Evolutionary conservation across 179 eudicot species (phyloP), one percentile per base, ranked within the genome.

Genomic region (Camellia oleifera): DNA sequence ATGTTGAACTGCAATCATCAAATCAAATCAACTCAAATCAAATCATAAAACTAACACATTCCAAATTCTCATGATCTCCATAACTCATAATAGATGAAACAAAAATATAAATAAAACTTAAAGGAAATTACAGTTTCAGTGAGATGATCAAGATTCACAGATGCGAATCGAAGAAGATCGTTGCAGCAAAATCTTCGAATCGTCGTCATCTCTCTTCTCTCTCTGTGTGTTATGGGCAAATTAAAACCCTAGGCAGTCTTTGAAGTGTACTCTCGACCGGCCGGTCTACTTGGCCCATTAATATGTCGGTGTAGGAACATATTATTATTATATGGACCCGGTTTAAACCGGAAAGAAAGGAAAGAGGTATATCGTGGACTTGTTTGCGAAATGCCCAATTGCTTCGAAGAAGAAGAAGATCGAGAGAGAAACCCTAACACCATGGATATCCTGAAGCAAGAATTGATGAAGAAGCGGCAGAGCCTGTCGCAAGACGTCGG

Each of bases 111-210:
- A 61, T 18, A 11, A 50, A 53, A 44, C 53, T 3, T 3, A 78
- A 15, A 69, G 78, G 54, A 56, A 77, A 88, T 81, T 83, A 95
- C 99, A 44, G 99, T 95, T 91, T 95, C 99, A 60, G 99, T 94
- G 48, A 95, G 98, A 79, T 94, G 98, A 77, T 95, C 99, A 32
- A 94, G 90, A 82, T 95, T 94, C 11, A 95, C 98, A 1, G 95
- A 84, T 58, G 98, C 85, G 81, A 95, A 95, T 11, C 94, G 94
- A 67, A 95, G 95, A 76, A 95, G 94, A 82, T 95, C 99, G 76
- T 95, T 88, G 90, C 99, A 94, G 84, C 97, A 90, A 50, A 95
- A 94, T 83, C 97, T 89, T 72, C 97, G 89, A 78, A 95, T 91
- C n/a, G 97, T 94, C 83, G 92, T 87, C 92, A 89, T 89, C 66